Evolutionary conservation across 2,329 filamentous ascomycete genomes (phyloP), one percentile per base, ranked within the genome.

Genomic region (Fusarium coffeatum): DNA sequence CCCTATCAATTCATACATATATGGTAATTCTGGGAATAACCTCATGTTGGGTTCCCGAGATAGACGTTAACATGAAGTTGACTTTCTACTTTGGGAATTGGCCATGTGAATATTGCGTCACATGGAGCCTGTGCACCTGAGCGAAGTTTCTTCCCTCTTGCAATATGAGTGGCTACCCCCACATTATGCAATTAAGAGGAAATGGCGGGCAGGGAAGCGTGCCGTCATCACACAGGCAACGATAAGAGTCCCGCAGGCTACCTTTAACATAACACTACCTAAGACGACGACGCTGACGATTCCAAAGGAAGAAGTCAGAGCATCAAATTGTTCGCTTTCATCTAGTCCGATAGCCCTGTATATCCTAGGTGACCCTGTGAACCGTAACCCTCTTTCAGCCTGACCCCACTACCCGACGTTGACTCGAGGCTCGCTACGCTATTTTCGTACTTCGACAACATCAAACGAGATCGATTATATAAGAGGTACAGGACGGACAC

Each of bases 211-310:
- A 66, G 60, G 41, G 47, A 28, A 56, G 63, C 50, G 74, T 77
- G 75, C 77, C 76, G 77, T 79, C 77, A 79, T 79, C 75, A 71
- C 71, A 72, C 59, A 75, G 74, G 74, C 72, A 76, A 60, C 74
- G 74, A 76, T 76, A 76, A 76, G 74, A 74, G 68, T 70, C 54
- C 74, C 62, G 54, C 45, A 76, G 72, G 74, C 72, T 75, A 27
- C 68, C 56, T 45, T 55, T 28, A 61, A 64, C 61, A 64, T 51
- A 53, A 59, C 55, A 55, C 60, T 65, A 69, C 63, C 49, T 70
- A 61, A 42, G 55, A 68, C 69, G 59, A 66, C 73, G 61, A 59
- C 59, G 41, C 66, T 65, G 46, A 72, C 59, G 57, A 64, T 54
- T 61, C 51, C 56, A 48, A 60, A 55, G 57, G 58, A 49, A 54